These are phyloP conservation scores for Penicillium sp. DNA, from an alignment of 2,329 filamentous ascomycete genomes.

Conservation along the genomic window DNA sequence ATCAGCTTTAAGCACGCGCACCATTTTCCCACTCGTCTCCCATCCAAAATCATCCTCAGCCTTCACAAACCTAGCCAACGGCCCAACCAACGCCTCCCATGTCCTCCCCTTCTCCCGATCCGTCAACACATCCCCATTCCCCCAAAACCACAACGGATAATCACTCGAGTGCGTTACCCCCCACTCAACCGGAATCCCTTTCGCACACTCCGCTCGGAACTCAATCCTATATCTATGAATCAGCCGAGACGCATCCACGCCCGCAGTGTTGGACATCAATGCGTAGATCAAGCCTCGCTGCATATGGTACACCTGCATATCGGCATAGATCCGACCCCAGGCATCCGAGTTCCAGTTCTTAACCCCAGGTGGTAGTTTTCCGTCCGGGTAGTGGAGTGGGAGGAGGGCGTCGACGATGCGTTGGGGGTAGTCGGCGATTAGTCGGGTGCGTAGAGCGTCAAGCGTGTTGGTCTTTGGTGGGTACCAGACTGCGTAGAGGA, in stretches of 20 bases:
- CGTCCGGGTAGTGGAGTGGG: conserved; percentile 42
- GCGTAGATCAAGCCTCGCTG: conserved; percentile 50
- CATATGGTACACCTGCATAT: conserved; percentile 53
- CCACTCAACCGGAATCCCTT: conserved; percentile 44
- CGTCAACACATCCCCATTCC: conserved; percentile 43
- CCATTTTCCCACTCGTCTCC: conserved; percentile 28
- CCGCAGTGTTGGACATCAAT: conserved; percentile 37
- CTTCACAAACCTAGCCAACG: conserved; percentile 29
- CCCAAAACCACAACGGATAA: conserved; percentile 55
- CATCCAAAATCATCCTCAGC: conserved; percentile 24
- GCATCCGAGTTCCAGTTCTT: conserved; percentile 47
- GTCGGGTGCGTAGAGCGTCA: conserved; percentile 42
- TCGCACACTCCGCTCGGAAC: conserved; percentile 48
- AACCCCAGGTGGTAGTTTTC: conserved; percentile 38
- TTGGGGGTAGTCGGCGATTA: conserved; percentile 52
- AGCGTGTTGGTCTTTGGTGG: conserved; percentile 43
- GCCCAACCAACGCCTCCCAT: conserved; percentile 26
- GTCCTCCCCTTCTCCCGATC: conserved; percentile 45
- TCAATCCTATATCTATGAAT: conserved; percentile 53
- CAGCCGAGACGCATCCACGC: conserved; percentile 40
- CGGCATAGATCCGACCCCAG: conserved; percentile 54
- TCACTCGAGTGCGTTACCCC: conserved; percentile 53
- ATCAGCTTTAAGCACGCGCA: conserved; percentile 45
- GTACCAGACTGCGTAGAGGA: conserved; percentile 50
- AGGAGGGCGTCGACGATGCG: conserved; percentile 44